Percentiles rank a stretch among this genome's conserved stretches.
Evolutionary conservation across 305 asterid species (phyloP).

Genomic region (Plantago coronopus): DNA sequence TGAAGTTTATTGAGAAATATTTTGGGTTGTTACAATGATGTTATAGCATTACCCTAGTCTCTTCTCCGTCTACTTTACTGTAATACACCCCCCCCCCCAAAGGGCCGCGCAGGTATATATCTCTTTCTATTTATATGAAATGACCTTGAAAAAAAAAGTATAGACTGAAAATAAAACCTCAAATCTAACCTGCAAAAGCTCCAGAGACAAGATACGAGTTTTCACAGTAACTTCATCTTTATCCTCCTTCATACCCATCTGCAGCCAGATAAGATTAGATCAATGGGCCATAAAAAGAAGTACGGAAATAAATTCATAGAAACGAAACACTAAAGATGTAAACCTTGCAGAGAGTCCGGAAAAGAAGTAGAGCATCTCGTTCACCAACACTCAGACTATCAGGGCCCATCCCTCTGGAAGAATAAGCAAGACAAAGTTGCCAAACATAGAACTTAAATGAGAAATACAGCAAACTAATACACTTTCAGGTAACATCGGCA

Average conservation of each 20-base stretch:
- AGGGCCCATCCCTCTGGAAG: conserved; percentile 64
- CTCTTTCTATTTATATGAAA: no score
- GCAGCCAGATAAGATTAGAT: conserved; percentile 34
- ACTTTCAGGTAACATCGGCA: conserved; percentile 10
- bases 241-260: conserved; percentile 99
- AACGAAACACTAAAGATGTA: conserved; percentile 31
- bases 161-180: conserved; percentile 23
- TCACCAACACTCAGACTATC: conserved; percentile 80
- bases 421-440: conserved; percentile 29
- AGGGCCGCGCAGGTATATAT: no score
- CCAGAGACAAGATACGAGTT: conserved; percentile 91
- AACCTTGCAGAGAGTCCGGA: conserved; percentile 99
- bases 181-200: conserved; percentile 88
- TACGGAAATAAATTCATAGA: background rate
- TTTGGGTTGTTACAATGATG: no score
- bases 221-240: conserved; percentile 86
- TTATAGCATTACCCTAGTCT: no score
- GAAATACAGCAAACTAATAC: conserved; percentile 18
- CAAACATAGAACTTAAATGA: conserved; percentile 25
- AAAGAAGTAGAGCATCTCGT: conserved; percentile 91
- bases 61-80: no score
- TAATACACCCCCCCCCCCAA: no score
- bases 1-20: no score
- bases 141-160: no score
- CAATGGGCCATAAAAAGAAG: conserved; percentile 26